phyloP scores from a whole-genome alignment of 768 basidiomycete species.

The Kwoniella botswanensis region DNA sequence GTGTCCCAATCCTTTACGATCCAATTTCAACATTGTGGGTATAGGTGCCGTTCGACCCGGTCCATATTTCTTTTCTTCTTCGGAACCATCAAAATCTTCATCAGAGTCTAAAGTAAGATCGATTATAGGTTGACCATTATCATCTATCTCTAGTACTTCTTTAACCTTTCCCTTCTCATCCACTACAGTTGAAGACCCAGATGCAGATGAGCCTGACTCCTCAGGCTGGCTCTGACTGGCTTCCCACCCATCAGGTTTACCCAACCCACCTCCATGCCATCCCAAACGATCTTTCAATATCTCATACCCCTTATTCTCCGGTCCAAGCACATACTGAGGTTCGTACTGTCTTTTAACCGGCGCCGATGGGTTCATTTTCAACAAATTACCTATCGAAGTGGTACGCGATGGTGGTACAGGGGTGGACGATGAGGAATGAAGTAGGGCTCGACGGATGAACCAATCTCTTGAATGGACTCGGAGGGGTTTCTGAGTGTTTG shows the following conservation, averaged over 20 bases:
- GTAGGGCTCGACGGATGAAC: constrained; percentile 53
- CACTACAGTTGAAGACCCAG: not conserved
- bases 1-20: constrained; percentile 50
- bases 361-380: constrained; percentile 27
- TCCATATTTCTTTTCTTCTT: constrained; percentile 20
- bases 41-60: constrained; percentile 53
- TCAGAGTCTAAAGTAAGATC: constrained; percentile 39
- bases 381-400: constrained; percentile 32
- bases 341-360: not conserved
- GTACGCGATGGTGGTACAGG: constrained; percentile 1
- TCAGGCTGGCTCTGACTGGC: not conserved
- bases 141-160: constrained; percentile 15
- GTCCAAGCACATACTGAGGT: constrained; percentile 45
- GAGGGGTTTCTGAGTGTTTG: constrained; percentile 23
- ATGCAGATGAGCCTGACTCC: not conserved
- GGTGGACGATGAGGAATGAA: constrained; percentile 13
- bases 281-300: constrained; percentile 41
- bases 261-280: constrained; percentile 53
- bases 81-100: not conserved
- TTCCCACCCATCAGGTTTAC: constrained; percentile 33
- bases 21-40: constrained; percentile 47
- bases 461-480: constrained; percentile 44
- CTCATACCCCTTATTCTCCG: constrained; percentile 51
- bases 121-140: constrained; percentile 24
- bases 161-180: not conserved